These are phyloP conservation scores for Agrostemma githago DNA, from an alignment of 148 eudicot species.

Conservation along the genomic window DNA sequence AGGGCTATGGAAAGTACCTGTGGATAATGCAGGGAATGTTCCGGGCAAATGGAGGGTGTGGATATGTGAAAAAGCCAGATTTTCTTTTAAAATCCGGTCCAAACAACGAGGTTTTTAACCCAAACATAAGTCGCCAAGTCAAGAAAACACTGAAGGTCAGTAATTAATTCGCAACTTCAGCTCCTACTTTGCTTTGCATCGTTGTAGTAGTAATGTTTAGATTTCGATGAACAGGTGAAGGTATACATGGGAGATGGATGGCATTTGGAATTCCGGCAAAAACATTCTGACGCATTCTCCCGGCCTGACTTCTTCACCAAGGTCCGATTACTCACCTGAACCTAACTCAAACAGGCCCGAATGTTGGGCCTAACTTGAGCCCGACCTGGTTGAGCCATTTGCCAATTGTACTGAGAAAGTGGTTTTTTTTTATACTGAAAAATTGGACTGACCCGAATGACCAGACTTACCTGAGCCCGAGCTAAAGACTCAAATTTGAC, in stretches of 20 bases:
- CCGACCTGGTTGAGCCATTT: no score
- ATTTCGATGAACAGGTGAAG: constrained; percentile 38
- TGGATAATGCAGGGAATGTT: constrained; percentile 80
- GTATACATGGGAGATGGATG: constrained; percentile 65
- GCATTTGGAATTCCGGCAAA: constrained; percentile 43
- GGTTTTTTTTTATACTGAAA: not conserved
- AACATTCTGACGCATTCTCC: constrained; percentile 46
- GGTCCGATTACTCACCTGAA: constrained; percentile 25
- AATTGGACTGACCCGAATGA: no score
- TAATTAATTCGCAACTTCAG: not conserved
- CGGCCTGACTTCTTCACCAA: constrained; percentile 67
- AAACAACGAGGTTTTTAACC: constrained; percentile 34
- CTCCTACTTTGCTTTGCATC: constrained; percentile 5
- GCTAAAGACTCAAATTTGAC: no score
- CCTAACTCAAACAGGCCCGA: no score
- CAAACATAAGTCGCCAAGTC: constrained; percentile 20
- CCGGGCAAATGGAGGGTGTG: constrained; percentile 71
- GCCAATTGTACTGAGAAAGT: not conserved
- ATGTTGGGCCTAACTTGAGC: no score
- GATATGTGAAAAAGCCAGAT: constrained; percentile 66
- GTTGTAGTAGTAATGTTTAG: not conserved
- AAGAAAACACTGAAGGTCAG: constrained; percentile 54
- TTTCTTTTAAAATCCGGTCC: constrained; percentile 31
- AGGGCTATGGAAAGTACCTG: constrained; percentile 58
- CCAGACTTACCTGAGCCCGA: no score